Evolutionary conservation across 805 yeast genomes (phyloP).

Genomic region (Saturnispora besseyi): DNA sequence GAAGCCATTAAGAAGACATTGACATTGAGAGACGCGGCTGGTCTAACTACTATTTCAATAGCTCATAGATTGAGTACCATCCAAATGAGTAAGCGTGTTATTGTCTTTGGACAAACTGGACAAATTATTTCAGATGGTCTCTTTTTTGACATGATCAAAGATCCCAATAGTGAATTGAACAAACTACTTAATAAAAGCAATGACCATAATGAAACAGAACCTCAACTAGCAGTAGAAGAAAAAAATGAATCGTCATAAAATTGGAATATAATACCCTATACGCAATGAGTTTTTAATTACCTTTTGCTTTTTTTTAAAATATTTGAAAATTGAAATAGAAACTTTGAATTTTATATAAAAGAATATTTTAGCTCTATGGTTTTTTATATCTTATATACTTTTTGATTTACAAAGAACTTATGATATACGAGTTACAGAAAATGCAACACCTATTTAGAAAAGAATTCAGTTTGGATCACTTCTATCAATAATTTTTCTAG

Average conservation of each 20-base stretch:
- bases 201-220: slow-evolving; percentile 21
- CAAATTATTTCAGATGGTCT: slow-evolving; percentile 64
- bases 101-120: slow-evolving; percentile 66
- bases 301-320: not conserved
- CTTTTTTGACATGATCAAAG: slow-evolving; percentile 41
- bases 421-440: not conserved
- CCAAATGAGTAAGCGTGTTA: slow-evolving; percentile 66
- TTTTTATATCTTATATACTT: no score
- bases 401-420: no score
- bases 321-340: not conserved
- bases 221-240: slow-evolving; percentile 11
- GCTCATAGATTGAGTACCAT: slow-evolving; percentile 91
- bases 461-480: slow-evolving; percentile 19
- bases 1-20: slow-evolving; percentile 74
- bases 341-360: not conserved
- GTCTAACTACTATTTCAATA: slow-evolving; percentile 73
- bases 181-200: slow-evolving; percentile 30
- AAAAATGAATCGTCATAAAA: slow-evolving; percentile 4
- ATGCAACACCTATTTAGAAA: not conserved
- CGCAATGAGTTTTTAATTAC: not conserved
- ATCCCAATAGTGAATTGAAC: slow-evolving; percentile 38
- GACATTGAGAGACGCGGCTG: slow-evolving; percentile 41
- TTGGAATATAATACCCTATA: not conserved
- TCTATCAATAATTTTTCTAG: slow-evolving; percentile 26
- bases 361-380: not conserved